Conservation (phyloP, 139 green algal genomes). For the Spirogloea muscicola region DNA sequence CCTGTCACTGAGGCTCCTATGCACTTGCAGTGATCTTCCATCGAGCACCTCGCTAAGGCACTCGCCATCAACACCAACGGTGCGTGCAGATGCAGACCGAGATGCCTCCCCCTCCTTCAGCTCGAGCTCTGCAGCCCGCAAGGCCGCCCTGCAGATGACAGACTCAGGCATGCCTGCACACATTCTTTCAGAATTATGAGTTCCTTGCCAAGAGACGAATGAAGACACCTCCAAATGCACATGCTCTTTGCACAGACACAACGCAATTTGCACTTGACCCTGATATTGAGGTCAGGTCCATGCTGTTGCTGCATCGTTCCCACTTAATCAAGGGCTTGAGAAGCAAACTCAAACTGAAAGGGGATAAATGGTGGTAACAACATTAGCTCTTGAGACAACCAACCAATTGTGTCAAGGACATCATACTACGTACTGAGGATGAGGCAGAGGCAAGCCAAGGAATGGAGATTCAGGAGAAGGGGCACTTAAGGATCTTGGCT, state of each 20-base stretch:
- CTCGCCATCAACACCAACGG: no score
- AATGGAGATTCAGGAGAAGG: not conserved
- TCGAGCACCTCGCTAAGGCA: no score
- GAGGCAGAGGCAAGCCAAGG: not conserved
- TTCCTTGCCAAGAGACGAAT: not conserved
- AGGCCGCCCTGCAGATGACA: slow-evolving; percentile 8
- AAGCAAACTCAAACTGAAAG: not conserved
- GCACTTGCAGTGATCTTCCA: no score
- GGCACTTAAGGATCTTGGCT: not conserved
- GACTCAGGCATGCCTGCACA: slow-evolving; percentile 35
- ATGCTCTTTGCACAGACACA: slow-evolving; percentile 2
- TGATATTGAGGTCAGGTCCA: not conserved
- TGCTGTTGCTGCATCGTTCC: not conserved
- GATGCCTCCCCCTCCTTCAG: not conserved
- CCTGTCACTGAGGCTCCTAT: no score
- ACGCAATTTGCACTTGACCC: slow-evolving; percentile 2
- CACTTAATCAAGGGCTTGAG: not conserved
- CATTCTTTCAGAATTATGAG: not conserved
- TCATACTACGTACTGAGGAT: not conserved
- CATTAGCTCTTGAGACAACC: no score
- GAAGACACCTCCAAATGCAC: not conserved
- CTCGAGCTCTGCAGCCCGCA: slow-evolving; percentile 19
- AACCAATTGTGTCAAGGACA: not conserved
- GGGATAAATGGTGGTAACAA: no score
- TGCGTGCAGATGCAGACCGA: no score